Percentiles rank a stretch among this genome's conserved stretches.
Evolutionary conservation across 306 rosid species (phyloP).

Genomic region (Prunus salicina): DNA sequence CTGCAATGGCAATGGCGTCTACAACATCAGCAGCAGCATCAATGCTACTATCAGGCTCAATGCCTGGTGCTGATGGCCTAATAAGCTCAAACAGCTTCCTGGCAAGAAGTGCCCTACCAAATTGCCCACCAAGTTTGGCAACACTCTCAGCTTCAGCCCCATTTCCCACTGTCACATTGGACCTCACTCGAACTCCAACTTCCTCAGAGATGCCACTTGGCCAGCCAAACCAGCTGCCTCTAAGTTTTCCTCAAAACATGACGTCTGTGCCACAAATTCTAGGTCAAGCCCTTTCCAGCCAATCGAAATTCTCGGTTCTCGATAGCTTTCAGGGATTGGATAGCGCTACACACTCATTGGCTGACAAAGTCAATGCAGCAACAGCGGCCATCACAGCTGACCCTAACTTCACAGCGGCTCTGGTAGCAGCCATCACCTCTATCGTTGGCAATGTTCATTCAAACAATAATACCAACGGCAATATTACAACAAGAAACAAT

Average conservation of each 20-base stretch:
- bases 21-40: constrained; percentile 73
- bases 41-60: constrained; percentile 68
- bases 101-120: constrained; percentile 27
- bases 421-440: constrained; percentile 57
- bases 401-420: constrained; percentile 59
- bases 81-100: constrained; percentile 33
- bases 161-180: constrained; percentile 71
- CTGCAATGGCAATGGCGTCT: constrained; percentile 66
- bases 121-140: constrained; percentile 41
- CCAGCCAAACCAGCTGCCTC: background rate
- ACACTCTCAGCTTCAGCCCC: constrained; percentile 75
- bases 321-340: constrained; percentile 29
- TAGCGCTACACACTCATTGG: constrained; percentile 1
- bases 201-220: constrained; percentile 14
- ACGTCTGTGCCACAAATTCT: constrained; percentile 21
- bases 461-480: constrained; percentile 18
- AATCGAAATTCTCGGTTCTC: constrained; percentile 1
- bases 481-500: constrained; percentile 15
- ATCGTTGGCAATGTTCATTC: constrained; percentile 40
- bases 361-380: constrained; percentile 44
- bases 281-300: constrained; percentile 14
- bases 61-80: constrained; percentile 46
- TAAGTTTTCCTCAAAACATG: constrained; percentile 5
- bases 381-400: constrained; percentile 57
- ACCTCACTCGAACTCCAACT: constrained; percentile 42